Percentiles rank a stretch among this genome's conserved stretches.
phyloP scores from a whole-genome alignment of 2,329 filamentous ascomycete species.

The Septoria linicola region DNA sequence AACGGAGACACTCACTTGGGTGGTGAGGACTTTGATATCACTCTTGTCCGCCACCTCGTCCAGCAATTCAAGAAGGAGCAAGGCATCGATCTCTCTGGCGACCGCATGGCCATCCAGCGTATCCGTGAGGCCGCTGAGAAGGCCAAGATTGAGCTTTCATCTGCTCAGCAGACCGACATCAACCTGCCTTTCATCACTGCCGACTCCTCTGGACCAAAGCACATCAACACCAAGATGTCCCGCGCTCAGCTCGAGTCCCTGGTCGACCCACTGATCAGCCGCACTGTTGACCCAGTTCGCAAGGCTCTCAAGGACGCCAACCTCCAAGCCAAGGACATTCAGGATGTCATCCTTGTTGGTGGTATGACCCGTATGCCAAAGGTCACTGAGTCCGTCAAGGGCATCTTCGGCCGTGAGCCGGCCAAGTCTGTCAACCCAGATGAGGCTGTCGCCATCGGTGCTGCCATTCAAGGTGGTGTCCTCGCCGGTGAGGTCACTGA shows the following conservation, averaged over 20 bases:
- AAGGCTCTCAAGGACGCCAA: conserved; percentile 96
- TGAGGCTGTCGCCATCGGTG: conserved; percentile 96
- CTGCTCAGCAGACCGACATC: conserved; percentile 92
- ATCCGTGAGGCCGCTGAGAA: conserved; percentile 98
- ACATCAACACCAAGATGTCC: conserved; percentile 95
- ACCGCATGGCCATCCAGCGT: conserved; percentile 98
- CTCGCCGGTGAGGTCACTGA: conserved; percentile 96
- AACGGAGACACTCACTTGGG: conserved; percentile 98
- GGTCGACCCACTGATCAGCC: conserved; percentile 82
- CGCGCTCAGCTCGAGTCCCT: conserved; percentile 90
- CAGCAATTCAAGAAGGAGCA: conserved; percentile 96
- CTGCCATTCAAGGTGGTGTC: conserved; percentile 94
- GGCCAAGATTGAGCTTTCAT: conserved; percentile 98
- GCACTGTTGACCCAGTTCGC: conserved; percentile 87
- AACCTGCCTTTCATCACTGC: conserved; percentile 99
- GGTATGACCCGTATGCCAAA: conserved; percentile 99
- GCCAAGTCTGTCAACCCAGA: conserved; percentile 99
- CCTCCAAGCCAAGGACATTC: conserved; percentile 87
- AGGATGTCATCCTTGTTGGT: conserved; percentile 96
- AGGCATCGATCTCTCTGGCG: conserved; percentile 80
- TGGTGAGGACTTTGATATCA: conserved; percentile 97
- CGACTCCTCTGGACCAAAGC: conserved; percentile 91
- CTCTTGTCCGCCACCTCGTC: conserved; percentile 88
- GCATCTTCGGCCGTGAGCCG: conserved; percentile 92
- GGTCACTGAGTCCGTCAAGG: conserved; percentile 93